phyloP scores from a whole-genome alignment of 148 eudicot genomes.

The Camellia sinensis region DNA sequence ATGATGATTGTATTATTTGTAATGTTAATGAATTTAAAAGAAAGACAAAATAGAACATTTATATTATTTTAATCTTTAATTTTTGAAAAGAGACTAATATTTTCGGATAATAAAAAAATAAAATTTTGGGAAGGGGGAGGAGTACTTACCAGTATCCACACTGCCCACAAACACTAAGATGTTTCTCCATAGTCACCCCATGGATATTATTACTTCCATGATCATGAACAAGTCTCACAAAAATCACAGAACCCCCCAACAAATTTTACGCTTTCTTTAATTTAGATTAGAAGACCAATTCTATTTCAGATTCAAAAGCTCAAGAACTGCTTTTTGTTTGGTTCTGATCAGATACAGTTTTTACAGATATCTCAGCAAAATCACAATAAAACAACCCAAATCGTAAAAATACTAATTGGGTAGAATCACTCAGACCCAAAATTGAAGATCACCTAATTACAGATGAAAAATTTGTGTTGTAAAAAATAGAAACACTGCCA shows the following conservation, averaged over 20 bases:
- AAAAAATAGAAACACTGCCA: no score
- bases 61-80: no score
- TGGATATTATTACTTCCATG: conserved; percentile 13
- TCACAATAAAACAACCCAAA: conserved; percentile 19
- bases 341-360: neutral
- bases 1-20: no score
- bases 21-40: no score
- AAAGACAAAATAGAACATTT: no score
- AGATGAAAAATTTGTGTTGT: no score
- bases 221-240: neutral
- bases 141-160: no score
- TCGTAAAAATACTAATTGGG: neutral
- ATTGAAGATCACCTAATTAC: neutral
- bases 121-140: no score
- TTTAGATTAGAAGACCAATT: neutral
- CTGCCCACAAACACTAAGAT: conserved; percentile 27
- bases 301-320: neutral
- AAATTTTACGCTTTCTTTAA: conserved; percentile 1
- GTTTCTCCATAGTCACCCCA: conserved; percentile 37
- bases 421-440: conserved; percentile 9
- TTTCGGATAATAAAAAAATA: no score
- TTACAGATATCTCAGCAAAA: neutral
- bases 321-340: neutral
- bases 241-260: neutral
- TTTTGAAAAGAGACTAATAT: no score